Base-by-base conservation (phyloP, 192 early-diverging fungal species). In the Linnemannia exigua region DNA sequence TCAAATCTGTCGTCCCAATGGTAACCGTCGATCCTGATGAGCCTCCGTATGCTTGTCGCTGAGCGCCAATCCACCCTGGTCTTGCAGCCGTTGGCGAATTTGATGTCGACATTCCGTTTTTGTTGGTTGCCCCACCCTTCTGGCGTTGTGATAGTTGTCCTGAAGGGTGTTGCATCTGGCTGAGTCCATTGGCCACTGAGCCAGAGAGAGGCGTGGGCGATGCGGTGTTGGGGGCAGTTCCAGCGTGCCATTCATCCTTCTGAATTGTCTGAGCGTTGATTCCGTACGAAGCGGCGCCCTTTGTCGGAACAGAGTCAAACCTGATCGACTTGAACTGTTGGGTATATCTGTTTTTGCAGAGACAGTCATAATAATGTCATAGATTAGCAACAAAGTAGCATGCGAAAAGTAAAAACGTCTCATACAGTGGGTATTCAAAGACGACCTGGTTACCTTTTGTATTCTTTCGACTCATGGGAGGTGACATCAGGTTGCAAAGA, bases 261-360 rank as follows among this genome's bases (percentile, higher is more conserved):
- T 74, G 79, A 51, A 71, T 74, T 1, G 76, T 25, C 16, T 76
- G 46, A 8, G 81, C 75, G 31, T 79, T 74, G 47, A 70, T n/a
- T 4, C 79, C 74, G 31, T 44, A 68, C 28, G 72, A 52, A 0
- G 74, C 58, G 8, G 74, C 67, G 38, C 79, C 78, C 58, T 76
- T 86, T 14, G 54, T 73, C 36, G 84, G 73, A 8, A 80, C 84
- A 35, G 84, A 86, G 31, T 86, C 84, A 72, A 86, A 80, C 70
- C 51, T 79, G 47, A 86, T 80, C 1, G 84, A 80, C 46, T 80
- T 86, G 84, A 86, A 86, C 41, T 86, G 84, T n/a, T 80, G 77
- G 16, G 84, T 77, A 74, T 86, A 86, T 76, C 84, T 83, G 69
- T 52, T 17, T 1, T 1, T 31, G 36, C 31, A 12, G n/a, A 52